Evolutionary conservation across 129 eudicot genomes (phyloP).

Genomic region (Chrysanthemum seticuspe): DNA sequence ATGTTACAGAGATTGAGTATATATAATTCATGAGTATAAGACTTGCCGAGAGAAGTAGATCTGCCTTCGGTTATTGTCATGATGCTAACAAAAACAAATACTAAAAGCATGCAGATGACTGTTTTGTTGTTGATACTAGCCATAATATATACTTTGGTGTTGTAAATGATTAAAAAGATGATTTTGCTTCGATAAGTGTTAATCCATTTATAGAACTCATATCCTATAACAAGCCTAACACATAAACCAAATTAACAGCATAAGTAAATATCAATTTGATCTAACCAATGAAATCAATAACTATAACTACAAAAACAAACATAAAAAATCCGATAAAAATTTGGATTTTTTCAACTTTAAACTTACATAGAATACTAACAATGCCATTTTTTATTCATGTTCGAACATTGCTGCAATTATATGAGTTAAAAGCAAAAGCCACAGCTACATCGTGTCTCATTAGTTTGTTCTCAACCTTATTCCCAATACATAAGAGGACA

Average conservation of each 20-base stretch:
- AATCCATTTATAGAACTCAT: slow-evolving; percentile 23
- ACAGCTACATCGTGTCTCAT: background rate
- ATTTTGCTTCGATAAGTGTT: slow-evolving; percentile 26
- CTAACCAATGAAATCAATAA: background rate
- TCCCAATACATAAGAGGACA: background rate
- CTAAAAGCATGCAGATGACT: slow-evolving; percentile 9
- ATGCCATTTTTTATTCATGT: slow-evolving; percentile 9
- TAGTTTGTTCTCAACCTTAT: slow-evolving; percentile 14
- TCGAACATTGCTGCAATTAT: slow-evolving; percentile 3
- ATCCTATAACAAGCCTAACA: slow-evolving; percentile 8
- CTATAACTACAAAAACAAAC: background rate
- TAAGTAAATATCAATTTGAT: background rate
- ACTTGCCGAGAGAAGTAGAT: slow-evolving; percentile 1
- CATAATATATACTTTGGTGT: background rate
- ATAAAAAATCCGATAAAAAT: background rate
- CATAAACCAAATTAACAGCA: background rate
- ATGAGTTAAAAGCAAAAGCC: background rate
- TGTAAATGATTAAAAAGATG: slow-evolving; percentile 6
- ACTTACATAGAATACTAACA: background rate
- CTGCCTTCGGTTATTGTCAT: slow-evolving; percentile 14
- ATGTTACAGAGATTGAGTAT: background rate
- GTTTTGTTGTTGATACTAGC: slow-evolving; percentile 20
- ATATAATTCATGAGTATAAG: background rate
- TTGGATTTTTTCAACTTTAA: background rate
- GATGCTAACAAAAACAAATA: slow-evolving; percentile 20